A percentile compares a stretch with the other conserved stretches of the same genome.
Evolutionary conservation across 2,329 filamentous ascomycete species (phyloP).

Genomic region (Huntiella savannae): DNA sequence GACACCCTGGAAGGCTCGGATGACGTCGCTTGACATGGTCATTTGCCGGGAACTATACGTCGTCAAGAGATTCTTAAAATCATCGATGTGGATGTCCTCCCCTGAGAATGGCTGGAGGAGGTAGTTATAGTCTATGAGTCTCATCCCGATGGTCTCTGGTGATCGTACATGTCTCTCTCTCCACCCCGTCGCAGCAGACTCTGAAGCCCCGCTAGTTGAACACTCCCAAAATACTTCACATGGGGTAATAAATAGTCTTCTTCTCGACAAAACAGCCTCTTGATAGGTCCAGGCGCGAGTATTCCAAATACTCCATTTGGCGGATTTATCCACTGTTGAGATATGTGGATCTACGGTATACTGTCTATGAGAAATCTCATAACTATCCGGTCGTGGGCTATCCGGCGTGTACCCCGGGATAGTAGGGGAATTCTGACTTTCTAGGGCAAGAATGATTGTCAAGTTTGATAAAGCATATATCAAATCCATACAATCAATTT

Average conservation of each 20-base stretch:
- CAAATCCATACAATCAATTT: constrained; percentile 5
- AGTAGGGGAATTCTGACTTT: neutral
- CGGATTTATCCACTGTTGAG: constrained; percentile 1
- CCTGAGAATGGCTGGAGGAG: neutral
- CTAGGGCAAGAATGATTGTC: constrained; percentile 3
- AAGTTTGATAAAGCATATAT: constrained; percentile 1
- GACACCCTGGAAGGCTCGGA: constrained; percentile 11
- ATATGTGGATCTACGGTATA: neutral
- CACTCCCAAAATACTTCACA: constrained; percentile 12
- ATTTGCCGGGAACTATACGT: constrained; percentile 18
- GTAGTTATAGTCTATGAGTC: too few relatives aligned
- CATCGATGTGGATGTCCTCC: neutral
- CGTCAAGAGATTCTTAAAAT: neutral
- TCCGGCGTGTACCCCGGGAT: constrained; percentile 1
- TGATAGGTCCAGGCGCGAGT: constrained; percentile 12
- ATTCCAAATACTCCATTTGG: constrained; percentile 7
- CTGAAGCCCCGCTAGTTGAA: constrained; percentile 3
- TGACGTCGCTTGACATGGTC: constrained; percentile 6
- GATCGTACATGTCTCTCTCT: too few relatives aligned
- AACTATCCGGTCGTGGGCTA: neutral
- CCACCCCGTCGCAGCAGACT: neutral
- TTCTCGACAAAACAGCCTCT: constrained; percentile 10
- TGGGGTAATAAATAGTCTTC: constrained; percentile 11
- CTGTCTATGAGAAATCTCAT: neutral
- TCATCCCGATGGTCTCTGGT: too few relatives aligned